Evolutionary conservation across 768 basidiomycete genomes (phyloP).

Genomic region (Xerocomellus chrysenteron): DNA sequence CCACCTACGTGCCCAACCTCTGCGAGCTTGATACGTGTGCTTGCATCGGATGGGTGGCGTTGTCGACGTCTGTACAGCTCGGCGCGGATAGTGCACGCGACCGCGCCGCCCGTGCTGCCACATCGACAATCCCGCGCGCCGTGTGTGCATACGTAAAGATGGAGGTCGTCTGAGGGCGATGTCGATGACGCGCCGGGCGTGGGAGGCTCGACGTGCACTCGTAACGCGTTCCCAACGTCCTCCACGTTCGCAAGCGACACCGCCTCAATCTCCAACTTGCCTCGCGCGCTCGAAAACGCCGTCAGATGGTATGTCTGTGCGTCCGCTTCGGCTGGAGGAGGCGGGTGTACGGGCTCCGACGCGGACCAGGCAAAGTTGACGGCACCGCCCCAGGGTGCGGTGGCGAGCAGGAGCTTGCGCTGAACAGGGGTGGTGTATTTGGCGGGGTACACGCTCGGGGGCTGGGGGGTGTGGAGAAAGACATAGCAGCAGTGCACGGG

Average conservation of each 20-base stretch:
- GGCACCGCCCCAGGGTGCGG: conserved; percentile 47
- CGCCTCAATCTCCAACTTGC: conserved; percentile 48
- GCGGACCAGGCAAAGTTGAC: conserved; percentile 63
- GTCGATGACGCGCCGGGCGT: conserved; percentile 12
- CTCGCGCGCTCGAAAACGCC: conserved; percentile 49
- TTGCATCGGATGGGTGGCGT: conserved; percentile 24
- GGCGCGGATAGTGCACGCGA: conserved; percentile 51
- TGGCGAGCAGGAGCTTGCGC: conserved; percentile 45
- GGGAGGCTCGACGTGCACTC: conserved; percentile 33
- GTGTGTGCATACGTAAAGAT: conserved; percentile 78
- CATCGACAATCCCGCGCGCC: conserved; percentile 78
- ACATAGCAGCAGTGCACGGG: conserved; percentile 53
- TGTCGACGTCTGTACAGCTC: conserved; percentile 47
- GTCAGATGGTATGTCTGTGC: conserved; percentile 39
- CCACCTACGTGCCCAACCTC: conserved; percentile 82
- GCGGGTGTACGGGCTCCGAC: conserved; percentile 18
- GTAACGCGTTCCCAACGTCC: conserved; percentile 38
- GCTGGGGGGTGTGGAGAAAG: conserved; percentile 49
- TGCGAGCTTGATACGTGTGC: conserved; percentile 46
- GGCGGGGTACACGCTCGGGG: conserved; percentile 50
- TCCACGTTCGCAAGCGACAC: conserved; percentile 52
- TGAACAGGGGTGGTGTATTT: conserved; percentile 49
- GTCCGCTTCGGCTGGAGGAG: conserved; percentile 4
- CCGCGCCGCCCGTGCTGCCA: conserved; percentile 58
- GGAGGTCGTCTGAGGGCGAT: conserved; percentile 25